A percentile compares a stretch with the other conserved stretches of the same genome.
Conservation (phyloP, 148 eudicot genomes). For the Amaranthus hypochondriacus region DNA sequence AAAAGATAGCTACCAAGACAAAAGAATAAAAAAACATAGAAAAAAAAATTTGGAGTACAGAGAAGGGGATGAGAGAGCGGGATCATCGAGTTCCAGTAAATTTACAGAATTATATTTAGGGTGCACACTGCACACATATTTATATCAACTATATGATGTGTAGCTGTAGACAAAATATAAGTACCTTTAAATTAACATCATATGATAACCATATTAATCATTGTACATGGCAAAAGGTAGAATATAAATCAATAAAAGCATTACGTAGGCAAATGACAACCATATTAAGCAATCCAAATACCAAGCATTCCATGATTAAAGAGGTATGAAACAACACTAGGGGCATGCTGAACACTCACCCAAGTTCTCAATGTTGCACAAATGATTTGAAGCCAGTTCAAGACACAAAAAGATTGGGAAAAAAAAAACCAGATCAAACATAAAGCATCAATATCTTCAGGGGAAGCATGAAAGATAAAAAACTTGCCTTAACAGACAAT, state of each 20-base stretch:
- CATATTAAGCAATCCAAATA: no score
- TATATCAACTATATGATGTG: background rate
- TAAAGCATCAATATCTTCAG: background rate
- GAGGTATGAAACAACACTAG: no score
- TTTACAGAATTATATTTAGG: no score
- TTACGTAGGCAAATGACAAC: no score
- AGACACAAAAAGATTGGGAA: slow-evolving; percentile 3
- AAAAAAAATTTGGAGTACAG: background rate
- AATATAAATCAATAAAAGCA: no score
- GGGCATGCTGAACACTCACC: no score
- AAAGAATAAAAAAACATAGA: background rate
- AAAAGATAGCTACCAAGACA: background rate
- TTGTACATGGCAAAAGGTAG: no score
- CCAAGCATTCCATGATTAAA: no score
- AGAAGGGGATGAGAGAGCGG: background rate
- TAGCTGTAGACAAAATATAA: background rate
- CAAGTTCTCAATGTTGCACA: no score
- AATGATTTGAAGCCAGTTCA: background rate
- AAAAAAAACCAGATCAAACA: background rate
- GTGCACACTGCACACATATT: background rate
- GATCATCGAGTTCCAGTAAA: background rate
- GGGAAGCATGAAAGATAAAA: background rate
- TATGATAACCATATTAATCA: no score
- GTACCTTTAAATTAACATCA: no score
- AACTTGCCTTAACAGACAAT: slow-evolving; percentile 83